Evolutionary conservation across 164 flowering plant species (phyloP).

Genomic region (Dillenia suffruticosa): DNA sequence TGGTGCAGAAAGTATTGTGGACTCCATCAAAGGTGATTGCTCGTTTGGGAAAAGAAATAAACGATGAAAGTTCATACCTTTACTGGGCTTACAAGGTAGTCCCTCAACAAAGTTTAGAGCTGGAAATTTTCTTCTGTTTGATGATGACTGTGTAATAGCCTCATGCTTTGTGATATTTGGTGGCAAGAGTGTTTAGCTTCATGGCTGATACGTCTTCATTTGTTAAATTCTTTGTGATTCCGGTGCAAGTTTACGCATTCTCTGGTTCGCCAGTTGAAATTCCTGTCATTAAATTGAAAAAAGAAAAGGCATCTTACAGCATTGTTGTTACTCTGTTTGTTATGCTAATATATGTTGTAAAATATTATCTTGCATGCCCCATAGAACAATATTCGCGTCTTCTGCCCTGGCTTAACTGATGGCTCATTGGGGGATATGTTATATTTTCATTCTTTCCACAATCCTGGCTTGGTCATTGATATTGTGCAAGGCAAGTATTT

Average conservation of each 20-base stretch:
- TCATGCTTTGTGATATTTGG: too few relatives aligned
- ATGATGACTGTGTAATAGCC: too few relatives aligned
- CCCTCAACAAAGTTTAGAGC: neutral
- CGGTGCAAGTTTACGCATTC: too few relatives aligned
- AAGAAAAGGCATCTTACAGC: too few relatives aligned
- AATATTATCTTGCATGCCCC: too few relatives aligned
- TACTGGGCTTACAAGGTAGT: constrained; percentile 94
- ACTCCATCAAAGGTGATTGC: constrained; percentile 88
- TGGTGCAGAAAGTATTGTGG: constrained; percentile 64
- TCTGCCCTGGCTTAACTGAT: constrained; percentile 91
- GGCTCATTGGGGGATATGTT: constrained; percentile 97
- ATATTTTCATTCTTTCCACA: constrained; percentile 82
- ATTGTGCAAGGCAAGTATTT: constrained; percentile 63
- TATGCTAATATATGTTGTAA: too few relatives aligned
- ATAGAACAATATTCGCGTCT: constrained; percentile 81
- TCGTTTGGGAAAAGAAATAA: constrained; percentile 87
- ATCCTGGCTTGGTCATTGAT: constrained; percentile 77
- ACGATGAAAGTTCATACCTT: constrained; percentile 74
- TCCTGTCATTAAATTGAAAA: too few relatives aligned
- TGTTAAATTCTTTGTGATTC: too few relatives aligned
- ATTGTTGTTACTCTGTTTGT: too few relatives aligned
- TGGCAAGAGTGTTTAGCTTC: too few relatives aligned
- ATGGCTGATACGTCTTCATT: too few relatives aligned
- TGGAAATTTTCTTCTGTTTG: neutral
- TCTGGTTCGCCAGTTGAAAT: too few relatives aligned